Evolutionary conservation across 2,329 filamentous ascomycete genomes (phyloP).

Genomic region (Penicillium sp.): DNA sequence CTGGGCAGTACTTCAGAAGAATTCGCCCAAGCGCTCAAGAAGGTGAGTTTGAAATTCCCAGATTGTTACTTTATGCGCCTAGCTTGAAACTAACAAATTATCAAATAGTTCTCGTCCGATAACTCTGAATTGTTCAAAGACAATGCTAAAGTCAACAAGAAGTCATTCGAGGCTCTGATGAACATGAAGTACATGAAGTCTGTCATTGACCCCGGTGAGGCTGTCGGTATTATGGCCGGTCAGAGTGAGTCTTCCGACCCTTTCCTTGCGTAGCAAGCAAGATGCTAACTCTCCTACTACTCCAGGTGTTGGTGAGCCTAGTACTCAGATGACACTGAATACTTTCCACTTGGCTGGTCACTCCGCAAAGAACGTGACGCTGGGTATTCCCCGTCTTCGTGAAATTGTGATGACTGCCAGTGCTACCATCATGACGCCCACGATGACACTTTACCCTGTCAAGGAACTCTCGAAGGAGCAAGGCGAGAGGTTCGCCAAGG

Average conservation of each 20-base stretch:
- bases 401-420: slow-evolving; percentile 99
- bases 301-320: slow-evolving; percentile 73
- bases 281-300: slow-evolving; percentile 1
- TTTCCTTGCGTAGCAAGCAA: not conserved
- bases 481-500: slow-evolving; percentile 83
- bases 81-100: slow-evolving; percentile 24
- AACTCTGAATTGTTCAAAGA: slow-evolving; percentile 71
- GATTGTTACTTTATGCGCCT: not conserved
- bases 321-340: slow-evolving; percentile 98
- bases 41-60: slow-evolving; percentile 48
- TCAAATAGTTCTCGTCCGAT: slow-evolving; percentile 71
- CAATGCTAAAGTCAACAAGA: slow-evolving; percentile 62
- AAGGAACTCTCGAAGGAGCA: slow-evolving; percentile 72
- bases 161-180: slow-evolving; percentile 81
- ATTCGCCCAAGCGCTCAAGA: slow-evolving; percentile 73
- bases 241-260: slow-evolving; percentile 64
- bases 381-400: slow-evolving; percentile 94
- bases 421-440: slow-evolving; percentile 83
- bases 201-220: slow-evolving; percentile 91
- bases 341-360: slow-evolving; percentile 99
- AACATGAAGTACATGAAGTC: slow-evolving; percentile 93
- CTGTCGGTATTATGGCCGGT: slow-evolving; percentile 93
- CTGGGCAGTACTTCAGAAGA: slow-evolving; percentile 88
- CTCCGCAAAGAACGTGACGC: slow-evolving; percentile 96
- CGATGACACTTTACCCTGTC: slow-evolving; percentile 73